phyloP scores from a whole-genome alignment of 176 grass and related monocot genomes.

The Phoenix roebelenii region DNA sequence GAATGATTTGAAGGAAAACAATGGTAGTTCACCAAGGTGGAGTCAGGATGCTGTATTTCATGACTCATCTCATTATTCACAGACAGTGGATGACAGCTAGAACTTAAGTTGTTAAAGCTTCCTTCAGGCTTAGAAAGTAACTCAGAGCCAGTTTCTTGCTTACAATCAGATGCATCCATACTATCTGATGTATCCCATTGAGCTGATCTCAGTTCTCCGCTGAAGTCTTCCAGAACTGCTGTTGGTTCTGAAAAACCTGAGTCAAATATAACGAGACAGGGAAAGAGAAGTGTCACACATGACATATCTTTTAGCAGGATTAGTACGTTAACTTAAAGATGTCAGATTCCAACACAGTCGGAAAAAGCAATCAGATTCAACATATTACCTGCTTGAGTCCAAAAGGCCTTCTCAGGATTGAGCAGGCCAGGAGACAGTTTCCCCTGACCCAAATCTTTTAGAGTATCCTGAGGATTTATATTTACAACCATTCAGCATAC shows the following conservation, averaged over 20 bases:
- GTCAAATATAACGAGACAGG: background rate
- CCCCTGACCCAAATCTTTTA: no score
- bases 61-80: constrained; percentile 20
- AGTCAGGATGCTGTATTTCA: background rate
- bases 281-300: background rate
- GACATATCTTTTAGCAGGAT: no score
- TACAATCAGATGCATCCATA: constrained; percentile 20
- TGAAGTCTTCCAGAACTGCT: constrained; percentile 16
- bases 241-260: constrained; percentile 4
- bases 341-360: no score
- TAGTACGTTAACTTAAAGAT: no score
- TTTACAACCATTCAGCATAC: no score
- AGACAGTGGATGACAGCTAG: constrained; percentile 5
- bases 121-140: constrained; percentile 4
- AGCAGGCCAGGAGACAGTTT: no score
- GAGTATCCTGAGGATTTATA: no score
- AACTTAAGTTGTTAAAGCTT: constrained; percentile 3
- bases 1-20: constrained; percentile 4
- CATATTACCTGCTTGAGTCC: no score
- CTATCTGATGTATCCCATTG: constrained; percentile 2
- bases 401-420: no score
- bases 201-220: constrained; percentile 25
- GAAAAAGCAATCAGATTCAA: no score
- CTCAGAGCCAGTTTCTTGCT: constrained; percentile 14
- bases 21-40: background rate